phyloP scores from a whole-genome alignment of 1,284 basidiomycete genomes.

The Microbotryomycetes sp. region DNA sequence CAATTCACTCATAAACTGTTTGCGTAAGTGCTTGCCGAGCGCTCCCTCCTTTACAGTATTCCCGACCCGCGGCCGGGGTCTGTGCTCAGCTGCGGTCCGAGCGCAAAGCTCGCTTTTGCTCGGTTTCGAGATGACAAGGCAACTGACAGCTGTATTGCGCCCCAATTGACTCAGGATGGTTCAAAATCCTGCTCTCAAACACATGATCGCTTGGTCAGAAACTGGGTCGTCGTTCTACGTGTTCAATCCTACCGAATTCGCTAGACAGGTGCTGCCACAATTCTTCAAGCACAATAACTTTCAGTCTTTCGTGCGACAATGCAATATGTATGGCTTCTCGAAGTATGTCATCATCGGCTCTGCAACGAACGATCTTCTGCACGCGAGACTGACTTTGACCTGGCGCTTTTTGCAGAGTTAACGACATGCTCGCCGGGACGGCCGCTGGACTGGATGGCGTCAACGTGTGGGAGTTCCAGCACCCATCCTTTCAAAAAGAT shows the following conservation, averaged over 20 bases:
- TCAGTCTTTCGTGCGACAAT: slow-evolving; percentile 44
- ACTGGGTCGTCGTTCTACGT: slow-evolving; percentile 46
- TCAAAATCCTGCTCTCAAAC: slow-evolving; percentile 43
- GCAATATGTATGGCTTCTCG: slow-evolving; percentile 39
- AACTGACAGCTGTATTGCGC: neutral
- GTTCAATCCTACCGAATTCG: slow-evolving; percentile 45
- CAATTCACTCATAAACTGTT: neutral
- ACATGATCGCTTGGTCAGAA: slow-evolving; percentile 43
- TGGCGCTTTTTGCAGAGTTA: slow-evolving; percentile 37
- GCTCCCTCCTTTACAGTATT: too few species aligned
- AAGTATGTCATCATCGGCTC: slow-evolving; percentile 32
- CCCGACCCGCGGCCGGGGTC: too few species aligned
- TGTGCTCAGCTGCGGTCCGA: neutral
- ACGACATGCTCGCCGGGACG: slow-evolving; percentile 42
- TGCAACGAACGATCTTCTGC: neutral
- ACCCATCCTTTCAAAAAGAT: slow-evolving; percentile 44
- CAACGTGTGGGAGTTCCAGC: slow-evolving; percentile 47
- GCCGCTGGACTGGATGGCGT: slow-evolving; percentile 37
- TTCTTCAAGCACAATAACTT: slow-evolving; percentile 49
- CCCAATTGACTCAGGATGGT: slow-evolving; percentile 41
- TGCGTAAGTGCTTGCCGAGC: too few species aligned
- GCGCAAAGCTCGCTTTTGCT: neutral
- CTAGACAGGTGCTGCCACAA: slow-evolving; percentile 44
- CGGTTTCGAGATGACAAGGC: too few species aligned
- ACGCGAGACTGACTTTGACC: neutral